Evolutionary conservation across 306 rosid genomes (phyloP).

Genomic region (Prunus kanzakura): DNA sequence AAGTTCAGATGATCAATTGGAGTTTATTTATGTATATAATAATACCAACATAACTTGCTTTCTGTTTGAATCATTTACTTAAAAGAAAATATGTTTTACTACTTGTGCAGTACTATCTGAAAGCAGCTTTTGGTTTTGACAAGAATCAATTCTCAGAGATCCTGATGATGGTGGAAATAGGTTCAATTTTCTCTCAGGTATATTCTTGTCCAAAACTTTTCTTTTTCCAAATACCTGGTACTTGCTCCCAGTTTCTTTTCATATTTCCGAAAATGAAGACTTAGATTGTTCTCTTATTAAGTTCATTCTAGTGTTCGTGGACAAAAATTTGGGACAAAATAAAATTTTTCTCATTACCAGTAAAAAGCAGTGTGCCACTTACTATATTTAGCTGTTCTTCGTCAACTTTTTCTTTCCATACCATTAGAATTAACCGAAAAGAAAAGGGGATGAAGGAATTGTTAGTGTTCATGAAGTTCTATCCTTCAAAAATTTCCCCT

Average conservation of each 20-base stretch:
- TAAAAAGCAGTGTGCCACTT: too few species aligned
- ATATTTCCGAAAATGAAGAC: neutral
- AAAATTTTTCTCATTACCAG: too few species aligned
- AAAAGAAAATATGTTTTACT: slow-evolving; percentile 13
- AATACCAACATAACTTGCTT: slow-evolving; percentile 1
- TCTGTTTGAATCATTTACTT: slow-evolving; percentile 13
- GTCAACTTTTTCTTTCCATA: too few species aligned
- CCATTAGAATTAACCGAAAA: too few species aligned
- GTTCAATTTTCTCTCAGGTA: slow-evolving; percentile 85
- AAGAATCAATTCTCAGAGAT: slow-evolving; percentile 80
- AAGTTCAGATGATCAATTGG: neutral
- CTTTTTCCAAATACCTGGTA: neutral
- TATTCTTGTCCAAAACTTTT: neutral
- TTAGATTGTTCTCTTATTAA: neutral
- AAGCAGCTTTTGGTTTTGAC: slow-evolving; percentile 70
- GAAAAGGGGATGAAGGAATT: too few species aligned
- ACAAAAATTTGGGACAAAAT: too few species aligned
- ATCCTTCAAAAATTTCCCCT: too few species aligned
- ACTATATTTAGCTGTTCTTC: too few species aligned
- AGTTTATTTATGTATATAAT: neutral
- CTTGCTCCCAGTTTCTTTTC: neutral
- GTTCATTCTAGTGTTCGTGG: too few species aligned
- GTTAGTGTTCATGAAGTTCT: too few species aligned
- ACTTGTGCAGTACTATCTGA: slow-evolving; percentile 70
- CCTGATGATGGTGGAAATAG: slow-evolving; percentile 62